phyloP scores from a whole-genome alignment of 345 rosid genomes.

The Geranium brycei region DNA sequence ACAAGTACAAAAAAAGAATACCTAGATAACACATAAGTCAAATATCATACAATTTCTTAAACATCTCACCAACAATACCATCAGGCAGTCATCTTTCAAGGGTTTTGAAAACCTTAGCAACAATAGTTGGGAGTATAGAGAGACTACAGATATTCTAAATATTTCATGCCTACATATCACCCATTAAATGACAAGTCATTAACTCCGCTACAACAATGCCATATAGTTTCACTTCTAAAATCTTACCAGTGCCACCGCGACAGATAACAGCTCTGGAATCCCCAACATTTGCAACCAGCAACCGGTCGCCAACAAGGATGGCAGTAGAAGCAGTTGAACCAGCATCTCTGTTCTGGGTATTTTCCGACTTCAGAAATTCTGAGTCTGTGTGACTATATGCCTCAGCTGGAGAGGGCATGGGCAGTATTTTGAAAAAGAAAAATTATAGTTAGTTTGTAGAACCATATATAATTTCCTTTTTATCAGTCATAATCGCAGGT shows the following conservation, averaged over 20 bases:
- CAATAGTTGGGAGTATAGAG: no score
- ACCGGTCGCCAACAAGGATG: slow-evolving; percentile 78
- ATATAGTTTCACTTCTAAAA: not conserved
- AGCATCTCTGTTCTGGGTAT: slow-evolving; percentile 90
- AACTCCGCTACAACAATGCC: no score
- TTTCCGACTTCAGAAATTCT: slow-evolving; percentile 83
- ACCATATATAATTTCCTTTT: not conserved
- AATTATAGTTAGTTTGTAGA: slow-evolving; percentile 11
- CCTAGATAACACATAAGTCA: not conserved
- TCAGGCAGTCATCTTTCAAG: no score
- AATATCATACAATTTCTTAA: no score
- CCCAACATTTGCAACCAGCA: slow-evolving; percentile 95
- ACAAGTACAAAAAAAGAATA: not conserved
- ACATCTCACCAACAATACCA: not conserved
- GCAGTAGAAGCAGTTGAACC: slow-evolving; percentile 99
- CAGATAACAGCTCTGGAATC: slow-evolving; percentile 98
- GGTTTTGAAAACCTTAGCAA: no score
- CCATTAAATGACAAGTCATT: no score
- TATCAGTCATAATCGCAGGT: no score
- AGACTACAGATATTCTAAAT: no score
- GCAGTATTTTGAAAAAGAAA: slow-evolving; percentile 4
- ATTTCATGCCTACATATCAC: no score
- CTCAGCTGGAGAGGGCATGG: slow-evolving; percentile 45
- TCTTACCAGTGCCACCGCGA: slow-evolving; percentile 84
- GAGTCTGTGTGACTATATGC: slow-evolving; percentile 88